Base-by-base conservation (phyloP, 257 asterid species). In the Nemophila menziesii region DNA sequence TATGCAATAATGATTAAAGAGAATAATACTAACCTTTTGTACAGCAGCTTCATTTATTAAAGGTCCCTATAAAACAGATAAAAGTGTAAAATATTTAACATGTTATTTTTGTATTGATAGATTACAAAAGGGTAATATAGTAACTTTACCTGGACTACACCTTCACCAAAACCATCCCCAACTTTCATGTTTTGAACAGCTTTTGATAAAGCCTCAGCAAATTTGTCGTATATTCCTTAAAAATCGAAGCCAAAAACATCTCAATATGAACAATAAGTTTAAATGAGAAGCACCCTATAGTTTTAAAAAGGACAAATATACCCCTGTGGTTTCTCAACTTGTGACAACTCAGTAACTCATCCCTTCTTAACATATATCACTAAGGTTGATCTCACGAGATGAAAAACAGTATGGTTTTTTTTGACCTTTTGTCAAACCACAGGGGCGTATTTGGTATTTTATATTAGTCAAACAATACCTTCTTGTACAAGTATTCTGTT, bases 101-200 rank as follows among this genome's bases (percentile, higher is more conserved):
- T 46, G 44, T 14, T 48, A n/a, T n/a, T n/a, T n/a, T n/a, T n/a
- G n/a, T n/a, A n/a, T n/a, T n/a, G n/a, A n/a, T n/a, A n/a, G n/a
- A n/a, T n/a, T n/a, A 7, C 7, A 29, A 29, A 29, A 29, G 7
- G 36, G 9, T 2, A 2, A 29, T 26, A 29, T 29, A 29, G 12
- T 29, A 29, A 24, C 4, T 4, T 24, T 17, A 86, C 96, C 89
- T 74, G 93, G 22, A 63, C 81, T 44, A 86, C 94, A 49, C 93
- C 99, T 57, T 90, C 96, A 16, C 75, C 68, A 57, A 90, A 90
- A 34, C 99, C 99, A 73, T 82, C 68, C 58, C 96, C 99, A 63
- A 82, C 93, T 74, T 79, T 79, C 96, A 90, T 58, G 58, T 54
- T 66, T 68, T 62, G 73, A 57, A 82, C 96, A 33, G 92, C 93